Evolutionary conservation across 257 asterid species (phyloP).

Genomic region (Solanum dulcamara): DNA sequence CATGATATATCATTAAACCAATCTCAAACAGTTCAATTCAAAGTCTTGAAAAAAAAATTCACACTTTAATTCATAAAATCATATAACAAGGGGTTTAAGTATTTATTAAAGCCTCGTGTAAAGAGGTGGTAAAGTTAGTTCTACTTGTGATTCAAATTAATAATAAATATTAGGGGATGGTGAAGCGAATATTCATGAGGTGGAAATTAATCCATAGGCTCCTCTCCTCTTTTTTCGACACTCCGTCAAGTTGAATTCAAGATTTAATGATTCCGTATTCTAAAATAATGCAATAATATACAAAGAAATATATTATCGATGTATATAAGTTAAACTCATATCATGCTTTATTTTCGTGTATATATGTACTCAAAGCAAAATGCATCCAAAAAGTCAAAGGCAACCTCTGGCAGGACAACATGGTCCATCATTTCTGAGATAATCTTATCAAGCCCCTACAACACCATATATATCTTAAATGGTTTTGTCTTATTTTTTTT

Average conservation of each 20-base stretch:
- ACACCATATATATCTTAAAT: slow-evolving; percentile 1
- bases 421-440: slow-evolving; percentile 2
- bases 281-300: no score
- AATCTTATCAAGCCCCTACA: neutral
- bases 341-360: neutral
- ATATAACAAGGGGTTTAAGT: slow-evolving; percentile 18
- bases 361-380: neutral
- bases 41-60: neutral
- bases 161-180: slow-evolving; percentile 16
- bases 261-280: neutral
- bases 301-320: neutral
- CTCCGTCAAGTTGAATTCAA: neutral
- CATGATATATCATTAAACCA: neutral
- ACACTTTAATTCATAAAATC: neutral
- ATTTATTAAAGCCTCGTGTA: slow-evolving; percentile 64
- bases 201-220: slow-evolving; percentile 73
- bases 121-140: slow-evolving; percentile 45
- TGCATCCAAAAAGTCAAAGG: slow-evolving; percentile 16
- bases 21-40: slow-evolving; percentile 19
- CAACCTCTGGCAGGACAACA: slow-evolving; percentile 10
- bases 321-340: neutral
- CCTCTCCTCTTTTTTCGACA: slow-evolving; percentile 14
- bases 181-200: slow-evolving; percentile 28
- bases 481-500: neutral
- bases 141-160: slow-evolving; percentile 81